Evolutionary conservation across 352 stramenopile genomes (phyloP).

Genomic region (Phytophthora pluvialis): DNA sequence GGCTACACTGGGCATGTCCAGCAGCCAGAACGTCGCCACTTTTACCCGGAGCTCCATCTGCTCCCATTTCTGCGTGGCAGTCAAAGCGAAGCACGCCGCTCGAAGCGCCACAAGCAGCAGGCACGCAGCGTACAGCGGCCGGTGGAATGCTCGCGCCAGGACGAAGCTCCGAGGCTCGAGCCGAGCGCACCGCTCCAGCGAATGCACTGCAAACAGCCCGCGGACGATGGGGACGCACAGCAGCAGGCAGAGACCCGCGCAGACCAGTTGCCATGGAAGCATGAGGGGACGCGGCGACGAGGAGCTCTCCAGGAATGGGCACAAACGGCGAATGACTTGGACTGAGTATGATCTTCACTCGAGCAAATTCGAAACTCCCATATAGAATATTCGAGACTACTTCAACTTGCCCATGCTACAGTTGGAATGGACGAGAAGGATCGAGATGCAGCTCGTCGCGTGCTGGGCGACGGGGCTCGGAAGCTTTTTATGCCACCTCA

Average conservation of each 20-base stretch:
- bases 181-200: conserved; percentile 15
- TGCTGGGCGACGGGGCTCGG: conserved; percentile 9
- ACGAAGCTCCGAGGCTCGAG: conserved; percentile 19
- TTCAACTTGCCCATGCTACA: conserved; percentile 20
- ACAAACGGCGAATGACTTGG: conserved; percentile 2
- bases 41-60: not conserved
- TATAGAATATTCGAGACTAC: conserved; percentile 5
- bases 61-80: not conserved
- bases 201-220: conserved; percentile 17
- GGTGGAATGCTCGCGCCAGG: conserved; percentile 38
- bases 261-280: conserved; percentile 29
- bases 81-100: conserved; percentile 27
- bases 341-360: conserved; percentile 8
- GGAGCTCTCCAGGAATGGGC: conserved; percentile 10
- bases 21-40: conserved; percentile 39
- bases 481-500: conserved; percentile 1
- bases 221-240: conserved; percentile 17
- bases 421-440: conserved; percentile 8
- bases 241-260: conserved; percentile 16
- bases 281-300: conserved; percentile 17
- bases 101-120: conserved; percentile 36
- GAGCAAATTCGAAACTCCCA: not conserved
- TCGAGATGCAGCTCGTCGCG: conserved; percentile 2
- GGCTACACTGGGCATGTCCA: conserved; percentile 42
- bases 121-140: conserved; percentile 32